Evolutionary conservation across 371 early-diverging fungal genomes (phyloP), one percentile per base, ranked within the genome.

Genomic region (Mortierella polycephala): DNA sequence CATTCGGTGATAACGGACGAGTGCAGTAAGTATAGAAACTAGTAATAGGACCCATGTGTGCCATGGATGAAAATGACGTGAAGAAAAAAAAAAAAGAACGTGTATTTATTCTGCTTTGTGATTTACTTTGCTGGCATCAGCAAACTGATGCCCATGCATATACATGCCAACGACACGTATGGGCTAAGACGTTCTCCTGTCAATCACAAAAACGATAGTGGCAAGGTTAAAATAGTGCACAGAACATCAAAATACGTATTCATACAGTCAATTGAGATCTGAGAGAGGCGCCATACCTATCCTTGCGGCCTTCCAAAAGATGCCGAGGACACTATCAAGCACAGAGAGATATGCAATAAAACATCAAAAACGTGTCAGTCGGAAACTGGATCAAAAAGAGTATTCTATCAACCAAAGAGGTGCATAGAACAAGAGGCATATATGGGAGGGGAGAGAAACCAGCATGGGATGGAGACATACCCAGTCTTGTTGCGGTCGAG

Each of bases 291-390:
- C 57, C 39, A 53, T 83, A 86, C 88, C 91, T 86, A 97, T 91
- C 70, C 96, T 87, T 40, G 96, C 94, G 14, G 91, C 89, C 75
- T 97, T 97, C 96, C 96, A 97, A 66, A 96, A 92, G 51, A 96
- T 81, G 16, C 96, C 96, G 55, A 92, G 81, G 6, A 95, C 66
- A 20, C 95, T 92, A 70, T 0, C 52, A 58, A 60, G 10, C 1
- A 37, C 16, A 51, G n/a, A 20, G 30, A 40, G 53, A 5, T 7
- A 1, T 14, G 16, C 40, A 20, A 61, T 23, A 7, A 23, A 14
- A 21, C 21, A 18, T 20, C 20, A 50, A 10, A 53, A 37, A 45
- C 62, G 23, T 16, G 40, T 57, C 51, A 40, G 30, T 21, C 4
- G 18, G 21, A 30, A 30, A 30, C 30, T 30, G 30, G 30, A 30